Percentiles rank a stretch among this genome's conserved stretches.
Conservation (phyloP, 805 yeast species). For the Candida takata region DNA sequence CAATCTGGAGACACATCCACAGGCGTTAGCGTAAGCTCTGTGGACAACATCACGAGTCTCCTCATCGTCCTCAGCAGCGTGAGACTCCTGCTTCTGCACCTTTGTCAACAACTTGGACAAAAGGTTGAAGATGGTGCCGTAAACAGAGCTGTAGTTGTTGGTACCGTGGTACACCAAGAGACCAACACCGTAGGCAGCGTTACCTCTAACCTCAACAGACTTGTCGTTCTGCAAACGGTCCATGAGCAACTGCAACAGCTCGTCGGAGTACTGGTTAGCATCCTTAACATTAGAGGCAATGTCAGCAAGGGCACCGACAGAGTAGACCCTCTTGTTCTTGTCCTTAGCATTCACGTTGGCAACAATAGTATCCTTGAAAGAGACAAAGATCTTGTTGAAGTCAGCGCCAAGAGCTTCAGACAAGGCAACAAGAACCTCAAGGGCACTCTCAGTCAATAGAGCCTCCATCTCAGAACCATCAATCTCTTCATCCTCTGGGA, state of each 20-base stretch:
- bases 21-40: constrained; percentile 87
- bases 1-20: constrained; percentile 96
- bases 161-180: constrained; percentile 46
- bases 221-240: constrained; percentile 66
- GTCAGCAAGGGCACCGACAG: constrained; percentile 89
- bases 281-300: constrained; percentile 68
- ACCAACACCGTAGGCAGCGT: constrained; percentile 96
- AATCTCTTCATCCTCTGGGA: constrained; percentile 43
- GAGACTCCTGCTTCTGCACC: constrained; percentile 63
- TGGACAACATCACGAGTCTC: constrained; percentile 73
- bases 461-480: constrained; percentile 58
- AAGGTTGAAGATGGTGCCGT: constrained; percentile 59
- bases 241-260: constrained; percentile 62
- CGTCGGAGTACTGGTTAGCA: constrained; percentile 58
- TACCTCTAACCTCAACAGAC: constrained; percentile 84
- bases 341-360: constrained; percentile 54
- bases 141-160: constrained; percentile 44
- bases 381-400: constrained; percentile 63
- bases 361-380: constrained; percentile 61
- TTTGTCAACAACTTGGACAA: constrained; percentile 68
- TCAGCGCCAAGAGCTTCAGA: constrained; percentile 74
- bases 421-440: constrained; percentile 77
- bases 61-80: constrained; percentile 54
- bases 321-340: constrained; percentile 68
- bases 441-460: constrained; percentile 72